Evolutionary conservation across 2,329 filamentous ascomycete species (phyloP).

Genomic region (Monosporascus sp.): DNA sequence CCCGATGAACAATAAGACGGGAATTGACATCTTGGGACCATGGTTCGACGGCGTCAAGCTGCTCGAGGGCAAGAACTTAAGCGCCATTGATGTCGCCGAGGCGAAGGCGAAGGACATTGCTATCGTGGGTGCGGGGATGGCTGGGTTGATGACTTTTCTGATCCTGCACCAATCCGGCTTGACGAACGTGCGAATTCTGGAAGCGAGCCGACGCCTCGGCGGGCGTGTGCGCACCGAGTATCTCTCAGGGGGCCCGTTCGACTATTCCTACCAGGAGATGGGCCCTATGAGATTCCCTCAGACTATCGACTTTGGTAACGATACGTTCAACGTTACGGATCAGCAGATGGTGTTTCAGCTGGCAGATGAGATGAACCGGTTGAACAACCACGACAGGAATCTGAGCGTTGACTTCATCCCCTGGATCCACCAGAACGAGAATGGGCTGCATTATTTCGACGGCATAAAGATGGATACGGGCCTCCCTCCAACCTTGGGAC

Average conservation of each 20-base stretch:
- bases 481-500: conserved; percentile 44
- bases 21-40: conserved; percentile 44
- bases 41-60: conserved; percentile 63
- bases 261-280: conserved; percentile 65
- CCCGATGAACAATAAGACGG: conserved; percentile 45
- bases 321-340: conserved; percentile 54
- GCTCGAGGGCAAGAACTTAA: conserved; percentile 49
- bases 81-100: conserved; percentile 43
- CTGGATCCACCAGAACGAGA: conserved; percentile 53
- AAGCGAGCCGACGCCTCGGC: conserved; percentile 55
- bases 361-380: conserved; percentile 51
- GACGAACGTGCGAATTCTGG: conserved; percentile 56
- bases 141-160: conserved; percentile 56
- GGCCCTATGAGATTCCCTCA: conserved; percentile 62
- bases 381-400: conserved; percentile 48
- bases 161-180: conserved; percentile 48
- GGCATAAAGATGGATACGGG: conserved; percentile 45
- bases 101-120: conserved; percentile 55
- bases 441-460: conserved; percentile 46
- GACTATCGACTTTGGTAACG: conserved; percentile 44
- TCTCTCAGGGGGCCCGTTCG: conserved; percentile 50
- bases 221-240: conserved; percentile 61
- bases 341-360: conserved; percentile 61
- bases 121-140: conserved; percentile 62
- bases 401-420: conserved; percentile 55